Conservation (phyloP, 306 rosid species). For the Astragalus membranaceus region DNA sequence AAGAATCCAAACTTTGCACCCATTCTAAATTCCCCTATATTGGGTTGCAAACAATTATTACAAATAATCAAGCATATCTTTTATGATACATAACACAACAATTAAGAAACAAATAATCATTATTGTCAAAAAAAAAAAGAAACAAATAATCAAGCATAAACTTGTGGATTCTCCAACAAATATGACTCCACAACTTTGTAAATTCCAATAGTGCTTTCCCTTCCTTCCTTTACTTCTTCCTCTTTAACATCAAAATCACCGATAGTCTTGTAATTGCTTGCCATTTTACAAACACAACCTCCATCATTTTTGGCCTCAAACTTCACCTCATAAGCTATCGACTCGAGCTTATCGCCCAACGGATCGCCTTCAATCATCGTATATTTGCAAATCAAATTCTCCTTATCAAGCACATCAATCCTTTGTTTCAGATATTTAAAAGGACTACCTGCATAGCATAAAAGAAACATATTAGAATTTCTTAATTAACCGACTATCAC, state of each 20-base stretch:
- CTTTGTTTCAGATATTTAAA: conserved; percentile 53
- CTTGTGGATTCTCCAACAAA: conserved; percentile 55
- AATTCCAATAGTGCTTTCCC: conserved; percentile 55
- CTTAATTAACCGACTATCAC: no score
- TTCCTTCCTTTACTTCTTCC: conserved; percentile 56
- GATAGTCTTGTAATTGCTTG: conserved; percentile 39
- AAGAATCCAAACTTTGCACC: conserved; percentile 16
- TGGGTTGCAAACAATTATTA: not conserved
- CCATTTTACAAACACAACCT: conserved; percentile 49
- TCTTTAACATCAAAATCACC: conserved; percentile 45
- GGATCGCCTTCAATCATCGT: conserved; percentile 72
- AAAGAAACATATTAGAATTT: not conserved
- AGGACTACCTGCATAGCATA: conserved; percentile 44
- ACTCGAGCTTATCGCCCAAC: conserved; percentile 65
- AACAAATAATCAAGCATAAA: conserved; percentile 38
- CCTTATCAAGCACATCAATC: conserved; percentile 49
- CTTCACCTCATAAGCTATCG: conserved; percentile 50
- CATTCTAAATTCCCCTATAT: conserved; percentile 8
- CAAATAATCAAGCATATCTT: conserved; percentile 14
- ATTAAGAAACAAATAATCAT: conserved; percentile 22
- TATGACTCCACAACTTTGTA: conserved; percentile 62
- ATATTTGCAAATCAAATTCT: conserved; percentile 50
- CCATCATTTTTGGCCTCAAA: conserved; percentile 58
- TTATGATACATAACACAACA: not conserved
- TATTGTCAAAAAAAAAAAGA: no score